Conservation (phyloP, 352 stramenopile genomes). For the Pythium myriotylum region DNA sequence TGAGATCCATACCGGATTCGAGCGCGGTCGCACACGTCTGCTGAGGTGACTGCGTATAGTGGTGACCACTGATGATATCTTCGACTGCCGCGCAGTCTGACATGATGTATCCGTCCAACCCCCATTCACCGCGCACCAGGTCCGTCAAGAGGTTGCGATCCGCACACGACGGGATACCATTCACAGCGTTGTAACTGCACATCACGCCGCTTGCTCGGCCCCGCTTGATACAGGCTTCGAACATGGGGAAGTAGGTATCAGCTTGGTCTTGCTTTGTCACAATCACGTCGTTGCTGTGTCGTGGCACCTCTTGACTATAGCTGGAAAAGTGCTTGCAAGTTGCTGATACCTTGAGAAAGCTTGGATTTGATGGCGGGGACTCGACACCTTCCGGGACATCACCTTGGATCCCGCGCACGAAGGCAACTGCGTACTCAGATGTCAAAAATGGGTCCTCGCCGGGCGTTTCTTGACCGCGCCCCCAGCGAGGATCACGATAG, state of each 20-base stretch:
- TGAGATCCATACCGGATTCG: slow-evolving; percentile 82
- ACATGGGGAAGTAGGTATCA: slow-evolving; percentile 90
- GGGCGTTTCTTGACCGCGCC: slow-evolving; percentile 87
- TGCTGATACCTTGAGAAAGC: slow-evolving; percentile 78
- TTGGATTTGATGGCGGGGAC: not conserved
- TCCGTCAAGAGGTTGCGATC: slow-evolving; percentile 81
- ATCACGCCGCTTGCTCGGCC: slow-evolving; percentile 87
- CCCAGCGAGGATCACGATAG: slow-evolving; percentile 91
- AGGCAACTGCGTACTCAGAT: slow-evolving; percentile 80
- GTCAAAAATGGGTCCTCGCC: slow-evolving; percentile 92
- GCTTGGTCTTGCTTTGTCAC: slow-evolving; percentile 87
- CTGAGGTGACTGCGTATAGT: slow-evolving; percentile 74
- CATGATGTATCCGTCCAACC: slow-evolving; percentile 92
- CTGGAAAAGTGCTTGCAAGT: slow-evolving; percentile 94
- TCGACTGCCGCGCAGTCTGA: slow-evolving; percentile 90
- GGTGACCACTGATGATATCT: slow-evolving; percentile 74
- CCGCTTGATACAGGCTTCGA: slow-evolving; percentile 82
- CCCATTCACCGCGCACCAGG: slow-evolving; percentile 81
- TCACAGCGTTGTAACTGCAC: slow-evolving; percentile 96
- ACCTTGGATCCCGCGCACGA: slow-evolving; percentile 86
- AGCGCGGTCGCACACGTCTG: slow-evolving; percentile 58
- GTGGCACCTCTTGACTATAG: slow-evolving; percentile 83
- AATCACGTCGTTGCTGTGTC: slow-evolving; percentile 87
- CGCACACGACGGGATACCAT: slow-evolving; percentile 90
- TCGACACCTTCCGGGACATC: slow-evolving; percentile 36